Base-by-base conservation (phyloP, 495 filamentous ascomycete genomes). In the Penicillium egyptiacum region DNA sequence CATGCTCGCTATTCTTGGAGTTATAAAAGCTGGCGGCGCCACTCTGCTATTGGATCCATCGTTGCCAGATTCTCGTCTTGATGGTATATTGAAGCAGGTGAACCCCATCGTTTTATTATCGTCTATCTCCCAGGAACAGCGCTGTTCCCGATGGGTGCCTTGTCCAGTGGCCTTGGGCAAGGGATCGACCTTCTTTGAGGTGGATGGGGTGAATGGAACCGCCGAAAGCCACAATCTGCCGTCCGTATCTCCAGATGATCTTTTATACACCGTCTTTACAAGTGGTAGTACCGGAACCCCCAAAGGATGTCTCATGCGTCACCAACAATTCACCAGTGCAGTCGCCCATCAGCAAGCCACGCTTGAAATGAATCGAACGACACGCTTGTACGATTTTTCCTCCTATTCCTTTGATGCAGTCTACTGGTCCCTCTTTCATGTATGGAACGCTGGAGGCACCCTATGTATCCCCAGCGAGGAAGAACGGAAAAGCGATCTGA, bases 1-100 rank as follows among this genome's bases (percentile, higher is more conserved):
- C 12, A 47, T 74, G 4, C 62, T 83, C 19, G 58, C 72, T 2
- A 63, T 75, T 41, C 61, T 76, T 9, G 75, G 67, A 1, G 65
- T 81, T 10, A 51, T 78, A n/a, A 78, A 76, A 47, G 74, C 77
- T 19, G 80, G 80, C 9, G 54, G 54, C 26, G 54, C 43, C 30
- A 49, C 31, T 14, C 30, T 56, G 5, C 26, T 42, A 1, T 16
- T 42, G 3, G 40, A 42, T 42, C 40, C 40, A 22, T 42, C 40
- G 20, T 20, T 42, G 5, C 40, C 40, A 19, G 40, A 42, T 11
- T 22, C 40, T 19, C 40, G 40, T 7, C 40, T 42, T 42, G 40
- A 42, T 22, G 19, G 10, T 20, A 42, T 42, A 19, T 17, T 42
- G 7, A 7, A 42, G n/a, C 40, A 42, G 40, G 40, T 22, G 8